Base-by-base conservation (phyloP, 345 rosid species). In the Eucalyptus regnans region DNA sequence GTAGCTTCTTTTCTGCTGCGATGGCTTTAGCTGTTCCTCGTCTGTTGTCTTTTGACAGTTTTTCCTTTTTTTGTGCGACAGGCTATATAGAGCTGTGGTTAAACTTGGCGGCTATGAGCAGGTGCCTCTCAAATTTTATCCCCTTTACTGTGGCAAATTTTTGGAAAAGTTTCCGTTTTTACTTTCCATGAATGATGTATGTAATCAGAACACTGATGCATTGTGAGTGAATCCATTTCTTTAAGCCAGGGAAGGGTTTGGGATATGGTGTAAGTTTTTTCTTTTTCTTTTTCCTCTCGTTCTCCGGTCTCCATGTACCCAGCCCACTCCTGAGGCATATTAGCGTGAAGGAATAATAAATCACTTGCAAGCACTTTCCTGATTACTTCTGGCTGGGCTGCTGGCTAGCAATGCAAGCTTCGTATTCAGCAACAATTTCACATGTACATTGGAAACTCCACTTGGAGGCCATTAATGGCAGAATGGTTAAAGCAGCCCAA, bases 41-140 rank as follows among this genome's bases (percentile, higher is more conserved):
- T 25, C 51, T 0, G 41, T 41, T 76, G 56, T 44, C 44, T 29
- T 50, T 29, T 89, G 85, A 89, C 66, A 22, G 17, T 41, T 81
- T 52, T 46, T 44, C 31, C 23, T 50, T 44, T 27, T 48, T 50
- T 6, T 54, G 58, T 54, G 83, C 31, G 9, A 89, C 86, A 95
- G 97, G 92, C 92, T 95, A 66, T 95, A 94, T 94, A 93, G 94
- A 89, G 93, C 95, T 64, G 97, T 95, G 88, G 94, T 94, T 88
- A 94, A 91, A 89, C 90, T 94, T 51, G 96, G 97, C 60, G 97
- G 96, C 89, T 95, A 95, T 91, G 95, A 95, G 76, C 95, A 92
- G 95, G 97, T 95, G 90, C 41, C 91, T 66, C 56, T 90, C 58
- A 29, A 83, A 83, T 88, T 87, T 15, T 86, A 29, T 48, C 56